Percentiles rank a stretch among this genome's conserved stretches.
These are phyloP conservation scores for Platanthera zijinensis DNA, from an alignment of 106 monocot species.

Conservation along the genomic window DNA sequence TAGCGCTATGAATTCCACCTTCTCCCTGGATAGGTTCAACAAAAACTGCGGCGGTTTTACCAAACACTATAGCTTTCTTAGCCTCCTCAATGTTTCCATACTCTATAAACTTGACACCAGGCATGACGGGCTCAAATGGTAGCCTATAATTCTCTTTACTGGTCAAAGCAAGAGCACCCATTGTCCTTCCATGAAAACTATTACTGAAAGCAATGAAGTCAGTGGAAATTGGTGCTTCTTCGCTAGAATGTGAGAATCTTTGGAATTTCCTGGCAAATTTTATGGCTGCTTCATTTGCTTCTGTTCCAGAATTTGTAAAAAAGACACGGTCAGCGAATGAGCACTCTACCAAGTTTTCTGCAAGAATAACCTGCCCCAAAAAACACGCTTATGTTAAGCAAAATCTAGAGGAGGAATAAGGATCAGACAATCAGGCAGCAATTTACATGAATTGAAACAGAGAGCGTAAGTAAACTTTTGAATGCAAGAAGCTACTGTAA, in stretches of 20 bases:
- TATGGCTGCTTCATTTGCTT: conserved; percentile 98
- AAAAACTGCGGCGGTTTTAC: conserved; percentile 87
- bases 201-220: conserved; percentile 79
- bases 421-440: not conserved
- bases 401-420: not conserved
- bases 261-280: conserved; percentile 92
- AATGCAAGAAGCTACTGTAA: not conserved
- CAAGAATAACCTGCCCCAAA: conserved; percentile 62
- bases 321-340: conserved; percentile 94
- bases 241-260: conserved; percentile 19
- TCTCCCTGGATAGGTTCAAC: conserved; percentile 97
- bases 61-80: conserved; percentile 33
- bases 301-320: conserved; percentile 91
- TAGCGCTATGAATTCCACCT: conserved; percentile 86
- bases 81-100: conserved; percentile 68
- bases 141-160: conserved; percentile 76
- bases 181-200: conserved; percentile 92
- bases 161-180: conserved; percentile 84
- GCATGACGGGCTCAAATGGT: conserved; percentile 95
- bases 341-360: conserved; percentile 56
- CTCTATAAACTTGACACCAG: conserved; percentile 73
- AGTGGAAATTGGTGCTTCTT: conserved; percentile 27
- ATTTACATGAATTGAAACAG: not conserved
- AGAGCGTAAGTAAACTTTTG: not conserved
- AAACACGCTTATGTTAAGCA: not conserved